These are phyloP conservation scores for Raphidocelis subcapitata DNA, from an alignment of 139 green algal species.

Conservation along the genomic window DNA sequence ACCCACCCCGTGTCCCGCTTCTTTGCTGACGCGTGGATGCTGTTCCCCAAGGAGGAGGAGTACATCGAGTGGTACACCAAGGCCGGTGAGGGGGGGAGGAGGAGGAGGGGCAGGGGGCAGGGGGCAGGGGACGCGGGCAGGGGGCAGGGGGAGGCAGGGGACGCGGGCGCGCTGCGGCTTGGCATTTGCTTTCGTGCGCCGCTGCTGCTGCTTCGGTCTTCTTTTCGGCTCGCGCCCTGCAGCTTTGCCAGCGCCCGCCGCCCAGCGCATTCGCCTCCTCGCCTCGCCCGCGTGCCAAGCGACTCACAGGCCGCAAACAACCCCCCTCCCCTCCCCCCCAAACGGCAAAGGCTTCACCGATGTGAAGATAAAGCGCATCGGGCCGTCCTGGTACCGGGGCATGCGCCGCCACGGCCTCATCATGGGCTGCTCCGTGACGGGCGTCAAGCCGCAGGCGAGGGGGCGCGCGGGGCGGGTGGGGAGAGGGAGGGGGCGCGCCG, in stretches of 20 bases:
- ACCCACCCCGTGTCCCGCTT: conserved; percentile 62
- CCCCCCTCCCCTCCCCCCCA: conserved; percentile 6
- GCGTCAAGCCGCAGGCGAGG: conserved; percentile 71
- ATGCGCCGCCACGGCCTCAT: conserved; percentile 92
- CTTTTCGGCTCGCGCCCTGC: too few species aligned
- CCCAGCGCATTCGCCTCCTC: too few species aligned
- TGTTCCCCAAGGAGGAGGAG: conserved; percentile 95
- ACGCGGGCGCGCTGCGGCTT: too few species aligned
- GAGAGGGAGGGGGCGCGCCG: background rate
- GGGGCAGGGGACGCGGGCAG: too few species aligned
- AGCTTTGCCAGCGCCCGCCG: too few species aligned
- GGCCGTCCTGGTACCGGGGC: conserved; percentile 94
- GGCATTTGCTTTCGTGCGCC: too few species aligned
- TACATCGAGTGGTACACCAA: conserved; percentile 96
- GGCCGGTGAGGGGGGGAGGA: conserved; percentile 23
- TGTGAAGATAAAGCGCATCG: conserved; percentile 92
- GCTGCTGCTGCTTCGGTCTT: too few species aligned
- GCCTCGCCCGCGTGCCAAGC: background rate
- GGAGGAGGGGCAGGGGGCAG: too few species aligned
- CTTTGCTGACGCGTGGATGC: conserved; percentile 95
- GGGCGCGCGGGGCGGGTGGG: background rate
- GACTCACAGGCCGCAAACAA: background rate
- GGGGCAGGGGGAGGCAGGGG: too few species aligned
- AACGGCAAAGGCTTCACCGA: conserved; percentile 89
- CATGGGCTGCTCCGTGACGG: conserved; percentile 95